phyloP scores from a whole-genome alignment of 768 basidiomycete species.

The Filobasidium floriforme region DNA sequence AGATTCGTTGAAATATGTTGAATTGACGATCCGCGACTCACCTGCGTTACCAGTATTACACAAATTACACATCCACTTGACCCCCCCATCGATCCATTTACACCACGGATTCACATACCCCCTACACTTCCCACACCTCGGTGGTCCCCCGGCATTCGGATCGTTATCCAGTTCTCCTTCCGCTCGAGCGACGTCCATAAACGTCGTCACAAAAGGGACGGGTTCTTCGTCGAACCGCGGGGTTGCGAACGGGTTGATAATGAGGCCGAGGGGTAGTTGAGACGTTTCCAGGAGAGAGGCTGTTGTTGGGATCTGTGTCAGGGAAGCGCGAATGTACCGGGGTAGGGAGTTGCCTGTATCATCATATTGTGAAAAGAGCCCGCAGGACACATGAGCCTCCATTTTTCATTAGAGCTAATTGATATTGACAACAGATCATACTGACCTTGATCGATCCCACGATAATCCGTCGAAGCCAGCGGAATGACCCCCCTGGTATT shows the following conservation, averaged over 20 bases:
- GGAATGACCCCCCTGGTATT: slow-evolving; percentile 60
- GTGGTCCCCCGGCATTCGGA: slow-evolving; percentile 58
- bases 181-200: slow-evolving; percentile 34
- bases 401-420: slow-evolving; percentile 17
- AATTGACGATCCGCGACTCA: slow-evolving; percentile 50
- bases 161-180: slow-evolving; percentile 30
- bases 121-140: slow-evolving; percentile 74
- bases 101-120: slow-evolving; percentile 94
- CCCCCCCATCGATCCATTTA: slow-evolving; percentile 70
- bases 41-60: slow-evolving; percentile 79
- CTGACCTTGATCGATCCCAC: slow-evolving; percentile 82
- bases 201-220: slow-evolving; percentile 63
- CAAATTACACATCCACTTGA: slow-evolving; percentile 84
- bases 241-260: slow-evolving; percentile 84
- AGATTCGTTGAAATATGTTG: background rate
- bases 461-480: slow-evolving; percentile 74
- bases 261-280: slow-evolving; percentile 71
- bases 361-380: background rate
- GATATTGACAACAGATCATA: background rate
- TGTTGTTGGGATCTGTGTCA: slow-evolving; percentile 77
- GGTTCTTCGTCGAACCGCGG: slow-evolving; percentile 62
- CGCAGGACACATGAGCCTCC: background rate
- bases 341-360: slow-evolving; percentile 76
- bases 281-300: slow-evolving; percentile 72
- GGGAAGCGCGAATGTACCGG: slow-evolving; percentile 77